Conservation (phyloP, 176 grass and related monocot genomes). For the Ensete glaucum region DNA sequence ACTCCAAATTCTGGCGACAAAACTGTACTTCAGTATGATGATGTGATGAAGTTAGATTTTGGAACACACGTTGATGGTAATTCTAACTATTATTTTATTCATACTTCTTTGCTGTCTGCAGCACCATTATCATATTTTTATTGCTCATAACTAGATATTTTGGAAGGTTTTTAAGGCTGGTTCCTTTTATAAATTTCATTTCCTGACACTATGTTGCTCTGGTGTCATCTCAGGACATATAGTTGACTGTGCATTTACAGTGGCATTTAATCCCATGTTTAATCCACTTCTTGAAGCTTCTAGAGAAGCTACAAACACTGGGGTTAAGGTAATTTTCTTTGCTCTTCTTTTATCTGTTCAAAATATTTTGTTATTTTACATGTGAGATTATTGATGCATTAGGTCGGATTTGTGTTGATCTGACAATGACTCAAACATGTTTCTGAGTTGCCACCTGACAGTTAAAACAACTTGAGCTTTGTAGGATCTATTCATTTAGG, state of each 20-base stretch:
- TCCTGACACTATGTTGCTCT: background rate
- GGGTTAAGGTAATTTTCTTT: slow-evolving; percentile 56
- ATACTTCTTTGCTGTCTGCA: background rate
- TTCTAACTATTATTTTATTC: slow-evolving; percentile 12
- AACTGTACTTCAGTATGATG: slow-evolving; percentile 90
- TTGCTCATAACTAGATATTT: background rate
- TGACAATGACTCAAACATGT: background rate
- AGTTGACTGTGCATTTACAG: slow-evolving; percentile 90
- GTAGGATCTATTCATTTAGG: background rate
- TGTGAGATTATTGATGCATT: background rate
- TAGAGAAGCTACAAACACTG: slow-evolving; percentile 90
- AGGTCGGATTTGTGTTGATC: background rate
- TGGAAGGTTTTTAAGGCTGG: background rate
- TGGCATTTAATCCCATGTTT: slow-evolving; percentile 98
- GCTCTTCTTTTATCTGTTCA: background rate
- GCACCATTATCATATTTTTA: background rate
- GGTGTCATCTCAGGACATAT: slow-evolving; percentile 57
- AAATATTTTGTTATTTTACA: background rate
- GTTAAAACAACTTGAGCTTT: background rate
- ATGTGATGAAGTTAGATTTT: slow-evolving; percentile 99
- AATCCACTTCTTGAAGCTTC: slow-evolving; percentile 89
- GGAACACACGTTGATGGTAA: slow-evolving; percentile 93
- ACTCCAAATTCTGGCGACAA: slow-evolving; percentile 96
- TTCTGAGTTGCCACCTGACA: background rate
- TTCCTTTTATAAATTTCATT: too few species aligned